Percentiles rank a stretch among this genome's conserved stretches.
Evolutionary conservation across 768 basidiomycete species (phyloP).

Genomic region (Punctularia strigosozonata): DNA sequence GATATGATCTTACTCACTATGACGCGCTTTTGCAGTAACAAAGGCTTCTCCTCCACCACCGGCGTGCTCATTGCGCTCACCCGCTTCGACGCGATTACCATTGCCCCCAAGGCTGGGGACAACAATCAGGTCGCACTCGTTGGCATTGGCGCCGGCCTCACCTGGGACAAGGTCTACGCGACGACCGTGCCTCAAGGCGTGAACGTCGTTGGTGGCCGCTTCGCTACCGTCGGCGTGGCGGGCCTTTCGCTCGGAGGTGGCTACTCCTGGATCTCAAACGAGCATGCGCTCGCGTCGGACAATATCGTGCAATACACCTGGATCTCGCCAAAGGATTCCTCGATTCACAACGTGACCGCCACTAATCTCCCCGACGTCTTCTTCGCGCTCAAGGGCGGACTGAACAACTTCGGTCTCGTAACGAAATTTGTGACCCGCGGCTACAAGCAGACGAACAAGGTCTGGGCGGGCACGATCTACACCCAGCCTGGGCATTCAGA

Average conservation of each 20-base stretch:
- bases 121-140: conserved; percentile 9
- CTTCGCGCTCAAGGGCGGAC: conserved; percentile 35
- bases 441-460: too few species aligned
- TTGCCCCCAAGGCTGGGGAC: too few species aligned
- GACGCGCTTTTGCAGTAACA: too few species aligned
- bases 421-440: too few species aligned
- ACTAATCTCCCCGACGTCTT: conserved; percentile 27
- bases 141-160: conserved; percentile 26
- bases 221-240: conserved; percentile 46
- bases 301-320: conserved; percentile 36
- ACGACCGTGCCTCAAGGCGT: conserved; percentile 36
- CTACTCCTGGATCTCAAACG: conserved; percentile 55
- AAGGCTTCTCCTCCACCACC: conserved; percentile 22
- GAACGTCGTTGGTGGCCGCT: conserved; percentile 48
- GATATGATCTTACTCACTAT: too few species aligned
- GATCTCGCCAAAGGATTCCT: too few species aligned
- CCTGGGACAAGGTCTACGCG: conserved; percentile 59
- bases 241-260: conserved; percentile 34
- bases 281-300: conserved; percentile 45
- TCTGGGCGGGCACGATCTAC: too few species aligned
- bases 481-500: conserved; percentile 22
- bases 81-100: conserved; percentile 16
- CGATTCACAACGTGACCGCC: conserved; percentile 39
- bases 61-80: conserved; percentile 23
- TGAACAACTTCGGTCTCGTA: too few species aligned